A percentile compares a stretch with the other conserved stretches of the same genome.
Evolutionary conservation across 2,329 filamentous ascomycete genomes (phyloP).

Genomic region (Clarireedia monteithiana): DNA sequence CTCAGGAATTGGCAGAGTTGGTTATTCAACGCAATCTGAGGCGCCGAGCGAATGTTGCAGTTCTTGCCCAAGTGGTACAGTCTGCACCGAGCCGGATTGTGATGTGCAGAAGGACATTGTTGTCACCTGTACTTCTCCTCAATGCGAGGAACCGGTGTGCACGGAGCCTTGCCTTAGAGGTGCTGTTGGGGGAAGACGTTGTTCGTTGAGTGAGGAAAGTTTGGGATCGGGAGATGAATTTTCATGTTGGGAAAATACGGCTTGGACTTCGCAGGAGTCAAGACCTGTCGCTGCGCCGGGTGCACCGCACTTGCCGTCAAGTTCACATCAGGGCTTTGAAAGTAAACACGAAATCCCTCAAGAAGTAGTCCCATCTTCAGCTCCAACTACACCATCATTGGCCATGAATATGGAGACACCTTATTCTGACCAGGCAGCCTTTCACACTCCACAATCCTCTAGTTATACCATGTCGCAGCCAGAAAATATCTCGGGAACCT

Average conservation of each 20-base stretch:
- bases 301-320: neutral
- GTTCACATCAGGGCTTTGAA: neutral
- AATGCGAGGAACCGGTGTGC: constrained; percentile 18
- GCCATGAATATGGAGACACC: constrained; percentile 9
- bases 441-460: neutral
- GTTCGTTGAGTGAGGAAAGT: constrained; percentile 2
- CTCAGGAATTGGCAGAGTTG: neutral
- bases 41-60: constrained; percentile 24
- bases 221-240: constrained; percentile 1
- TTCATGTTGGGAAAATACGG: constrained; percentile 6
- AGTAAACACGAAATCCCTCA: neutral
- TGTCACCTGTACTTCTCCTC: constrained; percentile 15
- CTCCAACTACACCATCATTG: constrained; percentile 18
- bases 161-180: constrained; percentile 15
- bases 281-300: neutral
- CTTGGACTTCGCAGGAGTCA: constrained; percentile 11
- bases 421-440: neutral
- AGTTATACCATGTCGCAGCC: neutral
- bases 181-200: constrained; percentile 10
- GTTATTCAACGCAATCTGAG: neutral
- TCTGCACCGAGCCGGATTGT: constrained; percentile 22
- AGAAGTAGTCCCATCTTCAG: constrained; percentile 4
- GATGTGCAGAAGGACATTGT: constrained; percentile 8
- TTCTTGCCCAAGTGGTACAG: constrained; percentile 20
- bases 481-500: neutral